phyloP scores from a whole-genome alignment of 2,329 filamentous ascomycete genomes.

The Sporothrix dimorphospora region DNA sequence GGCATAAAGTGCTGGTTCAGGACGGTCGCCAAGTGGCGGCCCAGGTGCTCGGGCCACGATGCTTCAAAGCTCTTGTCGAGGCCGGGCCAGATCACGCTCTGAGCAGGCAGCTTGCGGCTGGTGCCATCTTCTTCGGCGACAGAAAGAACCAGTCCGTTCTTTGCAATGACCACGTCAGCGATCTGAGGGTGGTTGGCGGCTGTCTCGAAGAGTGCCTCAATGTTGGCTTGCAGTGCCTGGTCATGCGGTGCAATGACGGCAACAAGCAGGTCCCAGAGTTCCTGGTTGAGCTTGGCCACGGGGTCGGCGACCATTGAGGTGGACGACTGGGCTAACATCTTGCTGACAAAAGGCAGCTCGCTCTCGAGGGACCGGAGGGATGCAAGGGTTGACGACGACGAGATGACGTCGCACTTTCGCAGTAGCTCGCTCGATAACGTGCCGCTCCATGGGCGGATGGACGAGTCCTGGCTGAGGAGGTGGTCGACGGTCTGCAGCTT shows the following conservation, averaged over 20 bases:
- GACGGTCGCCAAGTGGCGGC: slow-evolving; percentile 41
- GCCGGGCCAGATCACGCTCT: slow-evolving; percentile 26
- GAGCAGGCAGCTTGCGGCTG: background rate
- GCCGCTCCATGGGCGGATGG: slow-evolving; percentile 51
- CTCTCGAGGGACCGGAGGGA: slow-evolving; percentile 66
- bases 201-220: slow-evolving; percentile 37
- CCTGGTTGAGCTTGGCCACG: slow-evolving; percentile 50
- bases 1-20: slow-evolving; percentile 50
- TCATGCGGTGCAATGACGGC: slow-evolving; percentile 47
- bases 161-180: slow-evolving; percentile 5
- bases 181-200: slow-evolving; percentile 28
- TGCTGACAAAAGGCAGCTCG: slow-evolving; percentile 65
- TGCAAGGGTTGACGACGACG: slow-evolving; percentile 58
- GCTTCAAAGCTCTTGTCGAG: background rate
- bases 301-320: slow-evolving; percentile 55
- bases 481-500: slow-evolving; percentile 54
- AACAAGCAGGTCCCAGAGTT: slow-evolving; percentile 52
- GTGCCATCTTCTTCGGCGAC: background rate
- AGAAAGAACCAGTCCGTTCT: slow-evolving; percentile 21
- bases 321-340: slow-evolving; percentile 56
- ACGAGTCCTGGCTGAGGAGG: slow-evolving; percentile 43
- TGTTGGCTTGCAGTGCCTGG: slow-evolving; percentile 18
- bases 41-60: slow-evolving; percentile 38
- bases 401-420: slow-evolving; percentile 55
- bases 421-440: slow-evolving; percentile 57